Evolutionary conservation across 306 rosid genomes (phyloP).

Genomic region (Vigna nakashimae): DNA sequence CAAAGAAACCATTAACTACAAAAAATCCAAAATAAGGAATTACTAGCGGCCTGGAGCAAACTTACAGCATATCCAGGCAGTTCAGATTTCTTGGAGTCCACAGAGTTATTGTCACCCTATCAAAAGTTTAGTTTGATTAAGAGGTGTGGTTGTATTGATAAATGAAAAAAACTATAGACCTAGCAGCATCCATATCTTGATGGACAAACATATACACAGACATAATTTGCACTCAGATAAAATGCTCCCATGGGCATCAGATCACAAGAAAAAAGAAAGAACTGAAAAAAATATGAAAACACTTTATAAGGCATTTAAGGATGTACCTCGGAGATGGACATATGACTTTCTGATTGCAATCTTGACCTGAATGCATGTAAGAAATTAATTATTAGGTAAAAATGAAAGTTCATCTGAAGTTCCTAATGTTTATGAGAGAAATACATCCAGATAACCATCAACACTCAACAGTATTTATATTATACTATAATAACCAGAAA

Average conservation of each 20-base stretch:
- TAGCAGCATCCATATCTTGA: conserved; percentile 15
- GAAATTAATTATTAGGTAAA: conserved; percentile 43
- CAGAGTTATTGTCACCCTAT: conserved; percentile 54
- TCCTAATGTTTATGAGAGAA: conserved; percentile 23
- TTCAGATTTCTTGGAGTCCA: conserved; percentile 65
- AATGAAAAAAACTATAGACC: conserved; percentile 8
- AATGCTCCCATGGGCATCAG: neutral
- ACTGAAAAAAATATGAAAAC: conserved; percentile 24
- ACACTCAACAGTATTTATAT: neutral
- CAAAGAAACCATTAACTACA: conserved; percentile 10
- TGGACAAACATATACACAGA: conserved; percentile 15
- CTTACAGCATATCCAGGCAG: conserved; percentile 79
- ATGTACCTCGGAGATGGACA: conserved; percentile 58
- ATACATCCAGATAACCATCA: conserved; percentile 24
- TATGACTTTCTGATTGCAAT: conserved; percentile 46
- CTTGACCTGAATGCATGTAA: conserved; percentile 58
- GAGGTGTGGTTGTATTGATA: conserved; percentile 23
- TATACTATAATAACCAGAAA: conserved; percentile 6
- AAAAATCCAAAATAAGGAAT: conserved; percentile 33
- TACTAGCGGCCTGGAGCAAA: conserved; percentile 26
- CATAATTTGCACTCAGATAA: neutral
- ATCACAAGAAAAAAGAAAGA: conserved; percentile 19
- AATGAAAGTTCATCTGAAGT: conserved; percentile 28
- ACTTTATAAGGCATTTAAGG: conserved; percentile 28
- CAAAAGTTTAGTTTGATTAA: conserved; percentile 34